Conservation (phyloP, 1,139 yeast genomes). For the Hyphopichia fennica region DNA sequence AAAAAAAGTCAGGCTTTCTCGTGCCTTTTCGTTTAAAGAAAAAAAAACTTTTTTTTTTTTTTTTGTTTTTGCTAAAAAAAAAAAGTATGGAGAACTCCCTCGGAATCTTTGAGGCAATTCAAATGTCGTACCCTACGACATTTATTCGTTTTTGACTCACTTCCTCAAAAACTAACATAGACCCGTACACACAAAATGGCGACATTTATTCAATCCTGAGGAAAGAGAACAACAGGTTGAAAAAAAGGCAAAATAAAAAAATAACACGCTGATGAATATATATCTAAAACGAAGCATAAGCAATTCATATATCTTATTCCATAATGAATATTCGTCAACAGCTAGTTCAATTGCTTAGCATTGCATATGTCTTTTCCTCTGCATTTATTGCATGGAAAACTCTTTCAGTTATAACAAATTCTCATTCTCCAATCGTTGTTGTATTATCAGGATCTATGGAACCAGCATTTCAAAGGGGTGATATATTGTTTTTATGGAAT, state of each 20-base stretch:
- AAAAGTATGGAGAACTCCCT: no score
- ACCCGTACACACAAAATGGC: no score
- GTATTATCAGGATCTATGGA: slow-evolving; percentile 99
- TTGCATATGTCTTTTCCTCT: slow-evolving; percentile 78
- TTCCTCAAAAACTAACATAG: no score
- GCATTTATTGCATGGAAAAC: slow-evolving; percentile 94
- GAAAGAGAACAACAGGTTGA: neutral
- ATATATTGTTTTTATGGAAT: slow-evolving; percentile 88
- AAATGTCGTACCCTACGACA: no score
- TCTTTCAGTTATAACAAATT: slow-evolving; percentile 71
- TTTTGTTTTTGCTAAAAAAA: no score
- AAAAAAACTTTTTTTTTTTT: no score
- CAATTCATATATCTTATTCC: neutral
- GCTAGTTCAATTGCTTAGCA: slow-evolving; percentile 57
- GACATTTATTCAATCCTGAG: neutral
- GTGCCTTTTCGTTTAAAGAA: neutral
- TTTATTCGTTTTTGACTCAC: no score
- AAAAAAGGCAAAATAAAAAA: no score
- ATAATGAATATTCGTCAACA: slow-evolving; percentile 49
- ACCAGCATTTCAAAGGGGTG: slow-evolving; percentile 99
- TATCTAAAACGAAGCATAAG: neutral
- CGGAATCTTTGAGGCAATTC: neutral
- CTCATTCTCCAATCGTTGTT: slow-evolving; percentile 93
- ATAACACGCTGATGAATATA: no score
- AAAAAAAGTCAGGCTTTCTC: no score